A percentile compares a stretch with the other conserved stretches of the same genome.
Evolutionary conservation across 2,329 filamentous ascomycete genomes (phyloP).

Genomic region (Talaromyces sp.): DNA sequence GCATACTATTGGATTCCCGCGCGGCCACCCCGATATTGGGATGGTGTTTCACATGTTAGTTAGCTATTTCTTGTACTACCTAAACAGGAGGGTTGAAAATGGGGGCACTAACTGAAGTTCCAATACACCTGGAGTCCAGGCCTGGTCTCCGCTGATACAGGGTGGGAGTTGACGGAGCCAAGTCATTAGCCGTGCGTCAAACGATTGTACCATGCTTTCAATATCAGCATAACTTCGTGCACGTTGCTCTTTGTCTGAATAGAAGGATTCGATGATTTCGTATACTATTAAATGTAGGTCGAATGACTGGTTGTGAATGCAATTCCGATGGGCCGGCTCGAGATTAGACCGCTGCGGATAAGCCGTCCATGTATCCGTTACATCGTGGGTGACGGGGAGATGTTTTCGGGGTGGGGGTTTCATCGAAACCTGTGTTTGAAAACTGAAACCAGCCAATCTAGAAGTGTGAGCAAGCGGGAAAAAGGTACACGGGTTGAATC

Average conservation of each 20-base stretch:
- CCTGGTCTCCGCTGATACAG: conserved; percentile 6
- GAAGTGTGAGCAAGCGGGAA: neutral
- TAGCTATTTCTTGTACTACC: neutral
- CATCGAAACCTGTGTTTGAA: conserved; percentile 4
- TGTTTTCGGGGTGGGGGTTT: conserved; percentile 2
- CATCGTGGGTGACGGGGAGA: conserved; percentile 1
- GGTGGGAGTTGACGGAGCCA: conserved; percentile 2
- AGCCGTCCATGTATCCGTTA: conserved; percentile 5
- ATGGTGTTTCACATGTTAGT: neutral
- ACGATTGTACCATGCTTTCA: neutral
- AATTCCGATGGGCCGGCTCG: conserved; percentile 6
- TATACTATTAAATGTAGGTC: conserved; percentile 10
- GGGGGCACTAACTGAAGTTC: conserved; percentile 3
- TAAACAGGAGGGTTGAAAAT: neutral
- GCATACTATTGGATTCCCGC: neutral
- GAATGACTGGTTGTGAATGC: conserved; percentile 9
- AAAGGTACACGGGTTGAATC: neutral
- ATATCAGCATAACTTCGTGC: conserved; percentile 2
- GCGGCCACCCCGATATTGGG: neutral
- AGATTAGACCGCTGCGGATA: conserved; percentile 2
- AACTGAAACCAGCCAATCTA: conserved; percentile 6
- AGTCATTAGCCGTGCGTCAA: neutral
- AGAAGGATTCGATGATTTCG: conserved; percentile 5
- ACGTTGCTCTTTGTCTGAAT: neutral
- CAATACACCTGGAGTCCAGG: conserved; percentile 6